phyloP scores from a whole-genome alignment of 306 rosid genomes.

The Dalbergia cochinchinensis region DNA sequence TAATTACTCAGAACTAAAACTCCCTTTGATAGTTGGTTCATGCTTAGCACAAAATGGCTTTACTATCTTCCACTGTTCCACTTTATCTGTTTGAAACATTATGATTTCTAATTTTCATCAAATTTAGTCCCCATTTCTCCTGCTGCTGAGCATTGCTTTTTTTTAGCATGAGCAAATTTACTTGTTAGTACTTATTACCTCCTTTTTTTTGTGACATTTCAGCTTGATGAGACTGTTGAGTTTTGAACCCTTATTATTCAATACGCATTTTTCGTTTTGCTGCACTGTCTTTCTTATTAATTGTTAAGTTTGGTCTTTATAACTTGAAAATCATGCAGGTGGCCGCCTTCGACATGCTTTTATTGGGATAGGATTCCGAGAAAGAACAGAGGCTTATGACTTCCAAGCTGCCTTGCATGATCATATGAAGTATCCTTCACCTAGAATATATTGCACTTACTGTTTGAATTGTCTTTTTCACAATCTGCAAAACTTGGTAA shows the following conservation, averaged over 20 bases:
- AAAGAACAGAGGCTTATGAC: conserved; percentile 97
- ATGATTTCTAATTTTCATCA: conserved; percentile 8
- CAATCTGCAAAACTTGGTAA: conserved; percentile 25
- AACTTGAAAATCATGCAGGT: conserved; percentile 56
- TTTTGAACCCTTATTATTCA: conserved; percentile 20
- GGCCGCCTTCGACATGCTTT: conserved; percentile 97
- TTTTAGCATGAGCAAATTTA: conserved; percentile 23
- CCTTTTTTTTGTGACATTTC: conserved; percentile 24
- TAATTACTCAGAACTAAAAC: neutral
- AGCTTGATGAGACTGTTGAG: conserved; percentile 34
- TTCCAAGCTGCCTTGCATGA: conserved; percentile 98
- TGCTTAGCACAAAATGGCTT: conserved; percentile 13
- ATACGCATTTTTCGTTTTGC: conserved; percentile 22
- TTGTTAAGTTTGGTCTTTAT: conserved; percentile 23
- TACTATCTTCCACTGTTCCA: conserved; percentile 18
- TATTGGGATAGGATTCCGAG: conserved; percentile 95
- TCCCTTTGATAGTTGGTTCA: neutral
- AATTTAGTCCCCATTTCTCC: neutral
- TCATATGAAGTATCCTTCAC: conserved; percentile 82
- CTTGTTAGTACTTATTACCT: conserved; percentile 8
- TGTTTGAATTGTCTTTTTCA: conserved; percentile 27
- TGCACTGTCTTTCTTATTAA: conserved; percentile 33
- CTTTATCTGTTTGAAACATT: neutral
- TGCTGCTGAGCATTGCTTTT: conserved; percentile 34
- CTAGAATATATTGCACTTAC: conserved; percentile 38